Percentiles rank a stretch among this genome's conserved stretches.
Evolutionary conservation across 345 rosid species (phyloP).

Genomic region (Euphorbia peplus): DNA sequence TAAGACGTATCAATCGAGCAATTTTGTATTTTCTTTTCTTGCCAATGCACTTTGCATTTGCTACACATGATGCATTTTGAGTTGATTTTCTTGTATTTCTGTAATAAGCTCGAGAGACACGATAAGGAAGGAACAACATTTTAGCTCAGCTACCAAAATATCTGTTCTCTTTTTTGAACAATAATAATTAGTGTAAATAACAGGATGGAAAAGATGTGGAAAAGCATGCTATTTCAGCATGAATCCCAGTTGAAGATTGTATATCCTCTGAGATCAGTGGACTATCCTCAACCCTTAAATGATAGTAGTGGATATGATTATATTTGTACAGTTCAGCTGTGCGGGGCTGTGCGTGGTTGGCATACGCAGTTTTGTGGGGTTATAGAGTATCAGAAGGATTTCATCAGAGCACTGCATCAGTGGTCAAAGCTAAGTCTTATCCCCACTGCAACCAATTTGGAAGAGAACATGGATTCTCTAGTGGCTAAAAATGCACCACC

Average conservation of each 20-base stretch:
- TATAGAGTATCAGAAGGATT: conserved; percentile 66
- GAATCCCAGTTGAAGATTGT: conserved; percentile 52
- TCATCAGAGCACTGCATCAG: conserved; percentile 52
- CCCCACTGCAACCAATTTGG: conserved; percentile 83
- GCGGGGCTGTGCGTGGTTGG: conserved; percentile 70
- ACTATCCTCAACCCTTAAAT: conserved; percentile 46
- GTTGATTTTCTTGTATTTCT: neutral
- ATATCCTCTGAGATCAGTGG: conserved; percentile 37
- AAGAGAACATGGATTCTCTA: conserved; percentile 88
- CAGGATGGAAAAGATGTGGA: conserved; percentile 96
- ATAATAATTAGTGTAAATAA: conserved; percentile 14
- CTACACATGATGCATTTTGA: neutral
- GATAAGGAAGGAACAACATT: neutral
- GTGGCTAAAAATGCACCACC: conserved; percentile 62
- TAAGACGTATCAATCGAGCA: neutral
- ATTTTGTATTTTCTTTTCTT: neutral
- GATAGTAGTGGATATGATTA: conserved; percentile 77
- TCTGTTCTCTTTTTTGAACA: neutral
- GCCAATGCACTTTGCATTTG: neutral
- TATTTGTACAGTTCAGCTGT: conserved; percentile 64
- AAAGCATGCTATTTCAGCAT: conserved; percentile 58
- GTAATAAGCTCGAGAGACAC: neutral
- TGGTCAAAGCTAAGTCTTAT: conserved; percentile 79
- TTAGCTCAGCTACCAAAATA: neutral
- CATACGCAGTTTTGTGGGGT: conserved; percentile 63